Conservation (phyloP, 371 early-diverging fungal genomes). For the Mucor lusitanicus region DNA sequence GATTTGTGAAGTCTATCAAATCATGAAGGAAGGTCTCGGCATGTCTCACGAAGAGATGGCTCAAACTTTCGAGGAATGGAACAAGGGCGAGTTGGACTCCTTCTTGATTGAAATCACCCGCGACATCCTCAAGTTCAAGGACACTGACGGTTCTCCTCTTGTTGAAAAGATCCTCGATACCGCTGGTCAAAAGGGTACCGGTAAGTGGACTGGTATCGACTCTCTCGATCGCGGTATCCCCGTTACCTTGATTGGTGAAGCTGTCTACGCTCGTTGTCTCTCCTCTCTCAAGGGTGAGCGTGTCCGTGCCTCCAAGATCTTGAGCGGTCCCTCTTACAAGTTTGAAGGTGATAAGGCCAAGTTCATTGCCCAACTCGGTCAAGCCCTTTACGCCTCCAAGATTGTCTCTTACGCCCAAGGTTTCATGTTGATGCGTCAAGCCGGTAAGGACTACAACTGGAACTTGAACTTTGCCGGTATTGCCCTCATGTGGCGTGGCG, state of each 20-base stretch:
- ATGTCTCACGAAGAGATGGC: constrained; percentile 87
- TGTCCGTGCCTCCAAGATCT: constrained; percentile 84
- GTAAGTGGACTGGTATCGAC: constrained; percentile 97
- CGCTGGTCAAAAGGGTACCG: constrained; percentile 99
- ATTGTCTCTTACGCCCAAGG: constrained; percentile 99
- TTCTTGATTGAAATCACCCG: constrained; percentile 97
- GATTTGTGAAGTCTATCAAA: constrained; percentile 95
- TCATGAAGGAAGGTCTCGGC: constrained; percentile 86
- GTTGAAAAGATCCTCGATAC: constrained; percentile 96
- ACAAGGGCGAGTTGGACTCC: constrained; percentile 93
- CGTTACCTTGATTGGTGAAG: constrained; percentile 96
- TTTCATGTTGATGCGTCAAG: constrained; percentile 97
- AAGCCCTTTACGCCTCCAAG: constrained; percentile 96
- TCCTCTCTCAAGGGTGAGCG: constrained; percentile 96
- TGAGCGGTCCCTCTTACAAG: constrained; percentile 70
- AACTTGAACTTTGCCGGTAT: constrained; percentile 95
- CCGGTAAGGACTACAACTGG: constrained; percentile 92
- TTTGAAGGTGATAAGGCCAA: constrained; percentile 85
- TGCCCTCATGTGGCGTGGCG: constrained; percentile 99
- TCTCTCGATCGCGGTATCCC: constrained; percentile 94
- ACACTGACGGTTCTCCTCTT: constrained; percentile 81
- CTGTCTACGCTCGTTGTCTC: constrained; percentile 96
- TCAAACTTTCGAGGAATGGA: constrained; percentile 90
- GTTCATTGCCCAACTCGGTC: constrained; percentile 86
- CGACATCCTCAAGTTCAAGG: constrained; percentile 92